Conservation (phyloP, 768 basidiomycete genomes). For the Tephrocybe sp. region DNA sequence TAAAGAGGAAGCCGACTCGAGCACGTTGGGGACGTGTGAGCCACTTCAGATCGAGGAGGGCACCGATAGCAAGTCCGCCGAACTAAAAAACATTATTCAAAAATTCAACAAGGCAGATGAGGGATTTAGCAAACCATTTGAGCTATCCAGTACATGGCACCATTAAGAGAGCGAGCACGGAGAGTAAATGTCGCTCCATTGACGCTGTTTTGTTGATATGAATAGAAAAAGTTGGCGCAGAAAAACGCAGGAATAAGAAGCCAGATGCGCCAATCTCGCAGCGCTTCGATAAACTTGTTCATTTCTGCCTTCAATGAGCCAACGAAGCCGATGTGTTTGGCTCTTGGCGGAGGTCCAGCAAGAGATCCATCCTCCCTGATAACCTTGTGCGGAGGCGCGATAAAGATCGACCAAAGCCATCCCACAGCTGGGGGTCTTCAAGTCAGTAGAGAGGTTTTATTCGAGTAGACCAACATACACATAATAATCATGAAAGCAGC, state of each 20-base stretch:
- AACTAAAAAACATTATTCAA: conserved; percentile 11
- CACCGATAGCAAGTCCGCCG: conserved; percentile 23
- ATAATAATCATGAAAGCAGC: conserved; percentile 28
- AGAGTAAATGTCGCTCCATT: conserved; percentile 26
- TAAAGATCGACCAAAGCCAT: conserved; percentile 20
- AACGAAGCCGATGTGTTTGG: conserved; percentile 9
- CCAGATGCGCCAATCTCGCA: conserved; percentile 25
- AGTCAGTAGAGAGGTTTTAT: background rate
- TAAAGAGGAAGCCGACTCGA: conserved; percentile 20
- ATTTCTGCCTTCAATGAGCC: conserved; percentile 19
- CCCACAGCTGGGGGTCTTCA: conserved; percentile 16
- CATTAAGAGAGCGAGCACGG: conserved; percentile 25
- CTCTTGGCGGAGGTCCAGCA: conserved; percentile 20
- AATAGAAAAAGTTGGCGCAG: conserved; percentile 30
- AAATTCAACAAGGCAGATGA: background rate
- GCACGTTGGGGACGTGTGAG: conserved; percentile 26
- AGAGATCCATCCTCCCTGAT: conserved; percentile 22
- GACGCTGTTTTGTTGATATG: conserved; percentile 26
- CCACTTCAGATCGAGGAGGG: conserved; percentile 24
- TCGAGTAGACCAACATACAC: conserved; percentile 14
- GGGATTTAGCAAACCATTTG: conserved; percentile 21
- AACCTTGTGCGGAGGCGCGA: conserved; percentile 25
- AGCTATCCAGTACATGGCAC: conserved; percentile 28
- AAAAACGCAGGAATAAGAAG: conserved; percentile 27
- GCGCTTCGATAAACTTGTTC: conserved; percentile 17